Evolutionary conservation across 2,329 filamentous ascomycete genomes (phyloP).

Genomic region (Penicillium nordicum): DNA sequence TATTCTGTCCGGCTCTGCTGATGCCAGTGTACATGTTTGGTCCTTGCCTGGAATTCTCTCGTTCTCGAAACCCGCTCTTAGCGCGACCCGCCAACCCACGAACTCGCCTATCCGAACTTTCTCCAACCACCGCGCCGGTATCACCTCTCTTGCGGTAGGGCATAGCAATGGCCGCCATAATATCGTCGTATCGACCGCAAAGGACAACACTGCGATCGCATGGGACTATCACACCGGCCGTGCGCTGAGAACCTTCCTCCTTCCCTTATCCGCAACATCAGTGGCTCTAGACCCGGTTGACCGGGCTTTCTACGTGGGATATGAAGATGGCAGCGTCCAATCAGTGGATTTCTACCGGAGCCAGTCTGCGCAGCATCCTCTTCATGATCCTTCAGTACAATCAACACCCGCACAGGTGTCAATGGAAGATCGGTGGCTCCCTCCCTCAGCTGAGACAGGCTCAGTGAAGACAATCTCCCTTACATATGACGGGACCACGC

Average conservation of each 20-base stretch:
- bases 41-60: slow-evolving; percentile 71
- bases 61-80: slow-evolving; percentile 48
- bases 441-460: slow-evolving; percentile 61
- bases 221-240: slow-evolving; percentile 87
- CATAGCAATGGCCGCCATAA: slow-evolving; percentile 70
- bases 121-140: slow-evolving; percentile 60
- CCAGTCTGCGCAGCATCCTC: slow-evolving; percentile 42
- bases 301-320: slow-evolving; percentile 75
- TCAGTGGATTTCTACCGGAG: slow-evolving; percentile 68
- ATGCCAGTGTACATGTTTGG: slow-evolving; percentile 93
- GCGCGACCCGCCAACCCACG: slow-evolving; percentile 42
- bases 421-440: slow-evolving; percentile 46
- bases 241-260: slow-evolving; percentile 74
- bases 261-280: slow-evolving; percentile 70
- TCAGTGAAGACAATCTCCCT: slow-evolving; percentile 65
- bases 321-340: slow-evolving; percentile 76
- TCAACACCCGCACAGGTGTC: slow-evolving; percentile 42
- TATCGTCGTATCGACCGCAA: slow-evolving; percentile 77
- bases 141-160: slow-evolving; percentile 54
- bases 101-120: slow-evolving; percentile 72
- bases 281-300: slow-evolving; percentile 77
- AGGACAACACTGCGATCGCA: slow-evolving; percentile 82
- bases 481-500: slow-evolving; percentile 75
- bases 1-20: slow-evolving; percentile 51
- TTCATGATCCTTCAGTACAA: slow-evolving; percentile 35